These are phyloP conservation scores for Chlamydomonas applanata DNA, from an alignment of 139 green algal genomes.

Conservation along the genomic window DNA sequence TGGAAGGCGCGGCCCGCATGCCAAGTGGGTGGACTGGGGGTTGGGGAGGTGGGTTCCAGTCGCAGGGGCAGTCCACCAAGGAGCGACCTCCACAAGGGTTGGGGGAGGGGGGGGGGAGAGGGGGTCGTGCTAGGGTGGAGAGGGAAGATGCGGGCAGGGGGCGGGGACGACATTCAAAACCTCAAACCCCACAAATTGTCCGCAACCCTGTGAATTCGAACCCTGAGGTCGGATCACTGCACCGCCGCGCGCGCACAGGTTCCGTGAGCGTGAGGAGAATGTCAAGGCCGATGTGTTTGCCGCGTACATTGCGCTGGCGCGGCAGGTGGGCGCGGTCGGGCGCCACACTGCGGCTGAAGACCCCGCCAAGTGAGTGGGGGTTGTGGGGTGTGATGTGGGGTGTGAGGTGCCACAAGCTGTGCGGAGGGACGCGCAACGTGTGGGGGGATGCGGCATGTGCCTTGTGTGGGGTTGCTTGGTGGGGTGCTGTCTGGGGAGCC, in stretches of 20 bases:
- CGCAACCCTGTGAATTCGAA: no score
- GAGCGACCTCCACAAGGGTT: no score
- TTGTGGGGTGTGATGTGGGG: no score
- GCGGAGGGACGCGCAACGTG: background rate
- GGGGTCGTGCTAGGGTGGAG: no score
- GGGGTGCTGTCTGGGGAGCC: no score
- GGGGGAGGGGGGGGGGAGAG: no score
- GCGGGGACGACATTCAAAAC: background rate
- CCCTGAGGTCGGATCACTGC: no score
- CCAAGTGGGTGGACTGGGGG: no score
- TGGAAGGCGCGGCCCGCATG: no score
- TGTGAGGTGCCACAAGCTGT: no score
- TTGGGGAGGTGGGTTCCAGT: no score
- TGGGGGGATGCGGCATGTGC: background rate
- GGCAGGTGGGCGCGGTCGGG: conserved; percentile 35
- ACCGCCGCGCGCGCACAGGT: conserved; percentile 35
- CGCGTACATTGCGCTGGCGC: conserved; percentile 72
- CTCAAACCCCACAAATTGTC: background rate
- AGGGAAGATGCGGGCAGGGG: background rate
- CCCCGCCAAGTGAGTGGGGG: background rate
- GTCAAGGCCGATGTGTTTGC: conserved; percentile 82
- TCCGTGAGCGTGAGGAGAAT: conserved; percentile 92
- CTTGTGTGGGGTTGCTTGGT: background rate
- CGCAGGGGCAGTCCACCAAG: no score
- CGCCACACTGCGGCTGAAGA: background rate